Evolutionary conservation across 2,329 filamentous ascomycete genomes (phyloP).

Genomic region (Diaporthe vexans): DNA sequence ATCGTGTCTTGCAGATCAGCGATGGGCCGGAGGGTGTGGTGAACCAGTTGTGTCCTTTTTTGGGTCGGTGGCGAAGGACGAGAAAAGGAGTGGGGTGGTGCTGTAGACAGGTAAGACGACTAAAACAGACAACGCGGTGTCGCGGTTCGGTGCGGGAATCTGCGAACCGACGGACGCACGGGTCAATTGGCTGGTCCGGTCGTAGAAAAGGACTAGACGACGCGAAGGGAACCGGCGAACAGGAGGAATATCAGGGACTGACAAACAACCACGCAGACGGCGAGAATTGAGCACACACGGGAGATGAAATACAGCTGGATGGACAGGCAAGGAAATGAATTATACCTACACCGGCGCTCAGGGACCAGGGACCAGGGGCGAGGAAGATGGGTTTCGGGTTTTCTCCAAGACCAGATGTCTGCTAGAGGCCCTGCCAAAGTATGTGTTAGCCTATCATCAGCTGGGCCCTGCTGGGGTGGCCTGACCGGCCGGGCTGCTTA

Average conservation of each 20-base stretch:
- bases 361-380: conserved; percentile 17
- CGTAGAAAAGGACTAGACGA: background rate
- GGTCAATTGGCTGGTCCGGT: conserved; percentile 9
- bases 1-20: conserved; percentile 60
- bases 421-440: background rate
- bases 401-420: background rate
- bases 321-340: conserved; percentile 30
- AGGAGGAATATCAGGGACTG: background rate
- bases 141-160: conserved; percentile 22
- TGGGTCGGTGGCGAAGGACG: background rate
- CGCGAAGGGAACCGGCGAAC: background rate
- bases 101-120: conserved; percentile 4
- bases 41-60: conserved; percentile 9
- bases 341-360: conserved; percentile 1
- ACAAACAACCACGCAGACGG: background rate
- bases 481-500: conserved; percentile 16
- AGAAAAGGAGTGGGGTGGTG: conserved; percentile 14
- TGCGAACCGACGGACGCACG: conserved; percentile 29
- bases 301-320: conserved; percentile 23
- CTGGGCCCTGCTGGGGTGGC: conserved; percentile 23
- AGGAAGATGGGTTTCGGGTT: conserved; percentile 19
- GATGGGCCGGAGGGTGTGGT: conserved; percentile 18
- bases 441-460: conserved; percentile 10
- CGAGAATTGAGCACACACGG: background rate
- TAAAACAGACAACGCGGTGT: conserved; percentile 31